Conservation (phyloP, 2,329 filamentous ascomycete species). For the Pezicula radicicola region DNA sequence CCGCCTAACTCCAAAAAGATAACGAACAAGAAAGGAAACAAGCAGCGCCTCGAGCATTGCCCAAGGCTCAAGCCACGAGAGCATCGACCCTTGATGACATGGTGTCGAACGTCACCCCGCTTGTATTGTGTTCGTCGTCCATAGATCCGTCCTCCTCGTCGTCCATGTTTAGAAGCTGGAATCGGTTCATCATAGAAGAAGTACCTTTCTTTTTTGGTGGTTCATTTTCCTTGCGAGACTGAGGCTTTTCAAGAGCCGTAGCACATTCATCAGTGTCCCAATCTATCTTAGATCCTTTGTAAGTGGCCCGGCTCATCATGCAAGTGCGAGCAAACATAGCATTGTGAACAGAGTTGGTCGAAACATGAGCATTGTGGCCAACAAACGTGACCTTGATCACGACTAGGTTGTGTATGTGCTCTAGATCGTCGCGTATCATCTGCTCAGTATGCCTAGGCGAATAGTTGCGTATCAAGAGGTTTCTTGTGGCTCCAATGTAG, state of each 20-base stretch:
- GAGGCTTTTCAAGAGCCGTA: constrained; percentile 23
- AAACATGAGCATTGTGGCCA: constrained; percentile 61
- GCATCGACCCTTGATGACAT: constrained; percentile 3
- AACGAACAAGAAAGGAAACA: too few relatives aligned
- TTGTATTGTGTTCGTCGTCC: constrained; percentile 17
- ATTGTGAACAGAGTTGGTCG: constrained; percentile 73
- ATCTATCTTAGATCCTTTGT: constrained; percentile 68
- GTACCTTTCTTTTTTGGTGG: constrained; percentile 34
- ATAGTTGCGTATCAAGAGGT: constrained; percentile 65
- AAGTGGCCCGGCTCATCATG: constrained; percentile 64
- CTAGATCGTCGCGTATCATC: constrained; percentile 67
- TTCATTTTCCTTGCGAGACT: constrained; percentile 22
- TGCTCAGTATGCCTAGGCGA: constrained; percentile 57
- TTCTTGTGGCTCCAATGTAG: constrained; percentile 65
- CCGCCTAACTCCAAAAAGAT: too few relatives aligned
- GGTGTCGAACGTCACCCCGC: constrained; percentile 11
- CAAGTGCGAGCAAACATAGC: constrained; percentile 74
- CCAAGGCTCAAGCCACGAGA: not conserved
- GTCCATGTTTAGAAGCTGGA: constrained; percentile 55
- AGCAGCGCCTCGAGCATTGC: not conserved
- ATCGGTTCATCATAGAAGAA: constrained; percentile 53
- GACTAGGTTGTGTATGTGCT: constrained; percentile 78
- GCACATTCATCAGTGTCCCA: constrained; percentile 74
- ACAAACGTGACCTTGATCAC: constrained; percentile 63
- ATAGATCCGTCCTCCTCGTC: constrained; percentile 30